Base-by-base conservation (phyloP, 495 filamentous ascomycete species). In the Chaetomium cochliodes region DNA sequence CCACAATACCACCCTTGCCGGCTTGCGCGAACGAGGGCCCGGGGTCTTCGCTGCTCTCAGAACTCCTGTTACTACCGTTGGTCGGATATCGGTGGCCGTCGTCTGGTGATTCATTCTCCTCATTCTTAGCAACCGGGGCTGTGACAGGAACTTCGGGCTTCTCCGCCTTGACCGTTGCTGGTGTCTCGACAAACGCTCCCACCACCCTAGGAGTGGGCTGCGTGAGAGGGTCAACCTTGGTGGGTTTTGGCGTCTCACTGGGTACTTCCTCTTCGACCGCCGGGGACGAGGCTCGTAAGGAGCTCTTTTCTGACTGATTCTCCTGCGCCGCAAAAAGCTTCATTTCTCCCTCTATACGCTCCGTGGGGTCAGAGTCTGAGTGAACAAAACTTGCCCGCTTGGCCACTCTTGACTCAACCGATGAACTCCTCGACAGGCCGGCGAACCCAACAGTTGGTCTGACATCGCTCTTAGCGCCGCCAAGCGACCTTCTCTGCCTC, bases 351-450 rank as follows among this genome's bases (percentile, higher is more conserved):
- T 82, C 74, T 23, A 85, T 85, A 20, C 83, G 80, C 62, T 84
- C 83, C 23, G 79, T 80, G 7, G 83, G 83, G 65, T 85, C 83
- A n/a, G 71, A 72, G 50, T 85, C 82, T 23, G 83, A 85, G 37
- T 76, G 73, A 26, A 72, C 71, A 47, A 72, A 65, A 65, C 77
- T 81, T n/a, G 72, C 69, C 33, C 72, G 66, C 56, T 79, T 81
- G 58, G 72, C 70, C 25, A 67, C 68, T 25, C 70, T 52, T 16
- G 80, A 80, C 44, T 81, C 78, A n/a, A 68, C 69, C 5, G 77
- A 80, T 20, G 69, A 55, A 22, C 63, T 68, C 44, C 74, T 68
- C 26, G 58, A 69, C 33, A 83, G 61, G 15, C 74, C 74, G 13
- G 71, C 70, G 59, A 81, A 82, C 16, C 76, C 78, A 30, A 81